Evolutionary conservation across 2,329 filamentous ascomycete species (phyloP).

Genomic region (Penicillium janthinellum): DNA sequence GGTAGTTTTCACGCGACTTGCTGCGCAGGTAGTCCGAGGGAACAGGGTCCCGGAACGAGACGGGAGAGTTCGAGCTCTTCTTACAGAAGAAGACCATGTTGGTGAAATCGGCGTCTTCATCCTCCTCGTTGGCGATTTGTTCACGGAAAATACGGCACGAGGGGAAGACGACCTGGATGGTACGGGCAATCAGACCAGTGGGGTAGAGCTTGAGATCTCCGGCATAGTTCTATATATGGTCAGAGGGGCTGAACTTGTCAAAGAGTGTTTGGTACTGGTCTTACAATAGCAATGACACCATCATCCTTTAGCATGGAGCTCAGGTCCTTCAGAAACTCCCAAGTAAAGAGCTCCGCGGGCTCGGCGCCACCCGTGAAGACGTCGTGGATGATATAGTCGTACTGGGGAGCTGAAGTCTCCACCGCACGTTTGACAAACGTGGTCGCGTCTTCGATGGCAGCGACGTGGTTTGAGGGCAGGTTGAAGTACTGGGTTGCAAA

Average conservation of each 20-base stretch:
- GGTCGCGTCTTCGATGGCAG: slow-evolving; percentile 81
- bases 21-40: slow-evolving; percentile 72
- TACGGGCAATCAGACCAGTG: slow-evolving; percentile 76
- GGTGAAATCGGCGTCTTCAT: slow-evolving; percentile 69
- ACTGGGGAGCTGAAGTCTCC: slow-evolving; percentile 54
- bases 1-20: slow-evolving; percentile 66
- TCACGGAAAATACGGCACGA: slow-evolving; percentile 91
- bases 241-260: slow-evolving; percentile 4
- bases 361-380: slow-evolving; percentile 97
- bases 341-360: slow-evolving; percentile 82
- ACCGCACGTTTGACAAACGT: slow-evolving; percentile 60
- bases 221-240: slow-evolving; percentile 75
- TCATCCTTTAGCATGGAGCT: slow-evolving; percentile 70
- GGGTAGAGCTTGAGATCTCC: slow-evolving; percentile 79
- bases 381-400: slow-evolving; percentile 94
- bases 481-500: slow-evolving; percentile 83
- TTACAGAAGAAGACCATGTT: slow-evolving; percentile 97
- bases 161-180: slow-evolving; percentile 81
- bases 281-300: slow-evolving; percentile 84
- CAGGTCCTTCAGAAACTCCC: slow-evolving; percentile 76
- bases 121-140: slow-evolving; percentile 55
- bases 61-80: slow-evolving; percentile 55
- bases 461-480: slow-evolving; percentile 73
- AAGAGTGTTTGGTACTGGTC: slow-evolving; percentile 34
- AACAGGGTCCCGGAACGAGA: slow-evolving; percentile 68